These are phyloP conservation scores for Xylariaceae sp. DNA, from an alignment of 2,329 filamentous ascomycete species.

Conservation along the genomic window DNA sequence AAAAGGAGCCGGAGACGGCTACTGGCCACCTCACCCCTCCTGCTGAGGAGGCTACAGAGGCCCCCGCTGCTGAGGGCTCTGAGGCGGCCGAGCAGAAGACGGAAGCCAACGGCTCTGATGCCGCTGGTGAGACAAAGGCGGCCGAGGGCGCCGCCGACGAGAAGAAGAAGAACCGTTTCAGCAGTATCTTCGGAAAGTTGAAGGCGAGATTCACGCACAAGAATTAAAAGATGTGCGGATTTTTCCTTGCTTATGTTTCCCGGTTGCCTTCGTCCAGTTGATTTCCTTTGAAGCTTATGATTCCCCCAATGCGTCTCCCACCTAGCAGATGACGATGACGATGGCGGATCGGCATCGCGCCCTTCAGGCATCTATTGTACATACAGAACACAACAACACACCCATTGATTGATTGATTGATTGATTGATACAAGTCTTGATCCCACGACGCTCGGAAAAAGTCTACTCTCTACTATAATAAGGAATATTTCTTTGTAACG, in stretches of 20 bases:
- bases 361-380: slow-evolving; percentile 23
- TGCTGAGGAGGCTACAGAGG: slow-evolving; percentile 5
- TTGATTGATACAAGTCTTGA: slow-evolving; percentile 19
- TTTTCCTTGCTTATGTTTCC: slow-evolving; percentile 15
- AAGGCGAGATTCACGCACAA: slow-evolving; percentile 42
- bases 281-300: slow-evolving; percentile 27
- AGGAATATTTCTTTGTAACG: neutral
- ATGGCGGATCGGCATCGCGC: slow-evolving; percentile 20
- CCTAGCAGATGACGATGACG: slow-evolving; percentile 16
- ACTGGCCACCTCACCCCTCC: slow-evolving; percentile 2
- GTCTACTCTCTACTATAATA: neutral
- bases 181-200: slow-evolving; percentile 56
- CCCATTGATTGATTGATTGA: neutral
- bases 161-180: slow-evolving; percentile 64
- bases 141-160: slow-evolving; percentile 32
- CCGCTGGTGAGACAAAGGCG: slow-evolving; percentile 22
- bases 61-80: slow-evolving; percentile 4
- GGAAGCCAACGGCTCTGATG: slow-evolving; percentile 21
- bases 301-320: slow-evolving; percentile 30
- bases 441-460: neutral
- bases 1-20: neutral
- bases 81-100: slow-evolving; percentile 16
- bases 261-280: slow-evolving; percentile 17
- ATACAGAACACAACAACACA: slow-evolving; percentile 16
- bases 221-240: slow-evolving; percentile 18